Evolutionary conservation across 306 rosid species (phyloP).

Genomic region (Bauhinia variegata): DNA sequence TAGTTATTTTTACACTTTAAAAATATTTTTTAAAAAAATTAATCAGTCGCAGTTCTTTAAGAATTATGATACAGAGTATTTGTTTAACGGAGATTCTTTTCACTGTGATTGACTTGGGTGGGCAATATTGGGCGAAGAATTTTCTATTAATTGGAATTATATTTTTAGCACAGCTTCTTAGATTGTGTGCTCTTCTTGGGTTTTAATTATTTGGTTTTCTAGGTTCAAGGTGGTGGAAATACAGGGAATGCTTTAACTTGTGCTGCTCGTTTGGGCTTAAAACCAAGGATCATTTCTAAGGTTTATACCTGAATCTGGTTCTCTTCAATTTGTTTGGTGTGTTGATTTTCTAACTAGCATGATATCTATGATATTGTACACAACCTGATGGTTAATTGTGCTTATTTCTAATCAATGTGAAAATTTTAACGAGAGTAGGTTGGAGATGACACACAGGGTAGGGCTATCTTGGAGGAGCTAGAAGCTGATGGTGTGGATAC

Average conservation of each 20-base stretch:
- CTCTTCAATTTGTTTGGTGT: neutral
- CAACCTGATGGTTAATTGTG: constrained; percentile 16
- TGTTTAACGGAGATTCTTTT: no score
- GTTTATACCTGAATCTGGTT: constrained; percentile 32
- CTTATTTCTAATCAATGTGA: constrained; percentile 28
- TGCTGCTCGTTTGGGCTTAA: constrained; percentile 83
- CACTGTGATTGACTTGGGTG: no score
- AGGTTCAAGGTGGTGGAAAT: constrained; percentile 97
- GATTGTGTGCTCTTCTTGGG: no score
- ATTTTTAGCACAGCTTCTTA: no score
- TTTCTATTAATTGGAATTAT: no score
- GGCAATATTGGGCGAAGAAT: no score
- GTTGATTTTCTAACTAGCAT: neutral
- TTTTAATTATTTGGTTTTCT: constrained; percentile 33
- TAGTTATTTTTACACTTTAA: no score
- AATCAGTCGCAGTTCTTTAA: no score
- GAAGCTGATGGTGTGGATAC: constrained; percentile 56
- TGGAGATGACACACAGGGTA: constrained; percentile 51
- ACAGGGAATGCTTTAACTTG: constrained; percentile 79
- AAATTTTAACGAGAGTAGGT: constrained; percentile 40
- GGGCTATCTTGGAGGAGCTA: constrained; percentile 47
- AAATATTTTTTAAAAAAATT: no score
- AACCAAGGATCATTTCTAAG: constrained; percentile 79
- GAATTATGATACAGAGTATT: no score
- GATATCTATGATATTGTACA: neutral